phyloP scores from a whole-genome alignment of 257 asterid genomes.

The Leonotis leonurus region DNA sequence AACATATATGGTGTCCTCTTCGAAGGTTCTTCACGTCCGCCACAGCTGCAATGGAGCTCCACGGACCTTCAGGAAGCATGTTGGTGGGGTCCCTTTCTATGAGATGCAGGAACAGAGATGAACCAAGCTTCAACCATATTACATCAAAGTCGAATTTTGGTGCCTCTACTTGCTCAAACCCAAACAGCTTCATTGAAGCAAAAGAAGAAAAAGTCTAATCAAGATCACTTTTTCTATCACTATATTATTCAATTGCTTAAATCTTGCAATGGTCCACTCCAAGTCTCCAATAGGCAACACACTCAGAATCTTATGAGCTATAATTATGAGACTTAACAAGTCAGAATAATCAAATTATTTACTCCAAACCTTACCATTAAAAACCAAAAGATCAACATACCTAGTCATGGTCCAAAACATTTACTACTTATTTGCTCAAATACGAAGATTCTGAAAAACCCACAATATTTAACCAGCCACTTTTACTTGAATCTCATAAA shows the following conservation, averaged over 20 bases:
- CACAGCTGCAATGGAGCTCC: slow-evolving; percentile 43
- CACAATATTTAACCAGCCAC: no score
- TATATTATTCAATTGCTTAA: neutral
- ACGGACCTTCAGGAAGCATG: slow-evolving; percentile 81
- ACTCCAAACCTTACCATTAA: neutral
- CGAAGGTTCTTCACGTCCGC: slow-evolving; percentile 53
- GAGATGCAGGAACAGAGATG: slow-evolving; percentile 63
- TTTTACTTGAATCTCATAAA: no score
- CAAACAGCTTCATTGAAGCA: slow-evolving; percentile 46
- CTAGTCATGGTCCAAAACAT: neutral
- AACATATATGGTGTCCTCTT: slow-evolving; percentile 84
- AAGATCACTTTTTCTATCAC: no score
- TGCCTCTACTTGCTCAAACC: slow-evolving; percentile 68
- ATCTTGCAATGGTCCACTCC: neutral
- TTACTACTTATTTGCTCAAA: no score
- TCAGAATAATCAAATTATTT: neutral
- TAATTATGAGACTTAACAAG: neutral
- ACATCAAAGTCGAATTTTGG: slow-evolving; percentile 66
- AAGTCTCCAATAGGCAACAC: neutral
- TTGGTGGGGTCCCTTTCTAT: slow-evolving; percentile 72
- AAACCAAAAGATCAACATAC: neutral
- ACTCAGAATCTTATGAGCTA: neutral
- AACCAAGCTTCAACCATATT: slow-evolving; percentile 74
- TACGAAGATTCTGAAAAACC: no score
- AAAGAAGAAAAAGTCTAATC: neutral